phyloP scores from a whole-genome alignment of 306 rosid species.

The Calophaca sinica region DNA sequence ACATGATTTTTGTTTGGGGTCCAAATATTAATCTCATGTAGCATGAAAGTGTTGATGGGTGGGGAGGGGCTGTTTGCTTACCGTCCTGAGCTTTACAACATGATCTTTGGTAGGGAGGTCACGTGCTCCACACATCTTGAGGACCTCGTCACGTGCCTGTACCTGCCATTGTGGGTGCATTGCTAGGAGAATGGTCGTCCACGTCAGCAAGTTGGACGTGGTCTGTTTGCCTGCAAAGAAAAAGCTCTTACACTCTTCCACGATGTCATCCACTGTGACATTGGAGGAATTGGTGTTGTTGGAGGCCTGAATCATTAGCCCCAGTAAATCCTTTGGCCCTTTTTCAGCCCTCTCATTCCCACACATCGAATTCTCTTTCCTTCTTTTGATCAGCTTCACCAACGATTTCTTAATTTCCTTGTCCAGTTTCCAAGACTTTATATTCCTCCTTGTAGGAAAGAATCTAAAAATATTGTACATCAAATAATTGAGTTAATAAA shows the following conservation, averaged over 20 bases:
- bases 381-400: conserved; percentile 59
- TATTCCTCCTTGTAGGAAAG: conserved; percentile 78
- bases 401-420: conserved; percentile 69
- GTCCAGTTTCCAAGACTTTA: conserved; percentile 81
- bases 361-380: conserved; percentile 44
- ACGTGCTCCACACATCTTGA: conserved; percentile 86
- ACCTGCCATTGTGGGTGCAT: conserved; percentile 98
- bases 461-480: conserved; percentile 53
- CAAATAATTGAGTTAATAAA: neutral
- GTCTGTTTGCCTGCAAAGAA: conserved; percentile 99
- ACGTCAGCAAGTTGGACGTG: conserved; percentile 98
- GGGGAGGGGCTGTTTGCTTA: conserved; percentile 46
- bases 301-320: conserved; percentile 84
- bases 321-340: conserved; percentile 75
- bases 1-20: conserved; percentile 44
- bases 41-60: conserved; percentile 1
- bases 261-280: conserved; percentile 84
- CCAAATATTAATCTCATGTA: conserved; percentile 37
- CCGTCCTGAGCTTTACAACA: conserved; percentile 89
- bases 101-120: conserved; percentile 78
- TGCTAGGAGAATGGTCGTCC: conserved; percentile 93
- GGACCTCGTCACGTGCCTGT: conserved; percentile 93
- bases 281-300: conserved; percentile 33
- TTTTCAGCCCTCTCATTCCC: conserved; percentile 28
- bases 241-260: conserved; percentile 95